Evolutionary conservation across 208 protist genomes (phyloP).

Genomic region (Histomonas meleagridis): DNA sequence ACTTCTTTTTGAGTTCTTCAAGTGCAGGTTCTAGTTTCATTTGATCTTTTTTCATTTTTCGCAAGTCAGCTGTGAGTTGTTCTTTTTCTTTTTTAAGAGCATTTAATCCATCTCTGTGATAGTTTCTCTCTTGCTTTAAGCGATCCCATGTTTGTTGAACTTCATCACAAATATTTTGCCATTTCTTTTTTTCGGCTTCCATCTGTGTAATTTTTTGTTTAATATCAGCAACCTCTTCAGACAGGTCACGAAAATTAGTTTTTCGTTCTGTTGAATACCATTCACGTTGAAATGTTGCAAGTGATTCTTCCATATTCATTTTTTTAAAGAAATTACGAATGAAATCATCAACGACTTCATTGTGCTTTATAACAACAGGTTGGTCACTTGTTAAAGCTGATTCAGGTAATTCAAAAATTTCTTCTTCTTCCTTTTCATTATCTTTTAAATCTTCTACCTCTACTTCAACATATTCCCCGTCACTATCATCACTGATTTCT

Average conservation of each 20-base stretch:
- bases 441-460: not conserved
- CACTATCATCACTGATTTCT: slow-evolving; percentile 10
- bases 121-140: slow-evolving; percentile 31
- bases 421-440: not conserved
- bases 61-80: not conserved
- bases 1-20: not conserved
- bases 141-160: slow-evolving; percentile 30
- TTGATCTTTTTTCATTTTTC: slow-evolving; percentile 21
- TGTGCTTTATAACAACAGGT: not conserved
- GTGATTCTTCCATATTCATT: slow-evolving; percentile 32
- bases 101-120: not conserved
- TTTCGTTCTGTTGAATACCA: not conserved
- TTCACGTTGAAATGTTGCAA: slow-evolving; percentile 6
- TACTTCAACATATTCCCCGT: slow-evolving; percentile 2
- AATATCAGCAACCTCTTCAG: slow-evolving; percentile 25
- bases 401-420: not conserved
- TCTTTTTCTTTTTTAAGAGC: slow-evolving; percentile 7
- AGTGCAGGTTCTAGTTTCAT: slow-evolving; percentile 15
- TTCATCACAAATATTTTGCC: slow-evolving; percentile 24
- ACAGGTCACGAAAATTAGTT: not conserved
- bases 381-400: not conserved
- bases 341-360: slow-evolving; percentile 31
- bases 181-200: not conserved
- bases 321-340: slow-evolving; percentile 23
- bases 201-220: not conserved